Base-by-base conservation (phyloP, 2,329 filamentous ascomycete genomes). In the Xylariaceae sp. region DNA sequence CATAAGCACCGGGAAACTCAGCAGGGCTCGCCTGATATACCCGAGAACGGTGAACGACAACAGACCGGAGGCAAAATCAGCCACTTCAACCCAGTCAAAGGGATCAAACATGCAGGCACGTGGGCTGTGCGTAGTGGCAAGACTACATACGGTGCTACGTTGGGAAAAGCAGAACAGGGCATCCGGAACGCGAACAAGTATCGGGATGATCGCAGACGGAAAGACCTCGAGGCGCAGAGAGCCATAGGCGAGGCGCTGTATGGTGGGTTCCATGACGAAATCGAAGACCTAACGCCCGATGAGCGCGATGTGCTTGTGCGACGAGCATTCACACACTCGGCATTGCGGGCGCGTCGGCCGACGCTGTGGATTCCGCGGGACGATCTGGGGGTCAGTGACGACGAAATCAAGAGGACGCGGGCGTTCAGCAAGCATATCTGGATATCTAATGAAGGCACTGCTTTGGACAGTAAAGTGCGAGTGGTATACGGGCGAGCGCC, bases 291-390 rank as follows among this genome's bases (percentile, higher is more conserved):
- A 39, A 93, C 88, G 1, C 88, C 90, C 0, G 88, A 92, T 16
- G 89, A 96, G 64, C 80, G 93, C 57, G 91, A 97, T 61, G 75
- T 82, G 47, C 79, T 97, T 32, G 86, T 93, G 11, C 85, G 85
- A 44, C 85, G 90, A 58, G 90, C 92, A 1, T 98, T 98, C 67
- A 85, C 91, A 67, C 93, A 98, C 61, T 84, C 83, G 25, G 93
- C 93, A 1, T 74, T 96, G 29, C 82, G 93, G 7, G 88, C 91
- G 2, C 80, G 86, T 42, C 79, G 90, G 42, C 93, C 93, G 0
- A 88, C 88, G 0, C 83, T 98, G 21, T 98, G 93, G 93, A 88
- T 98, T 36, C 93, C 93, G 0, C 81, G 85, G 10, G 93, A 98
- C 61, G 86, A 93, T 55, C 67, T 97, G 5, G 93, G 93, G 5